Base-by-base conservation (phyloP, 1,284 basidiomycete species). In the Volvariella volvacea region DNA sequence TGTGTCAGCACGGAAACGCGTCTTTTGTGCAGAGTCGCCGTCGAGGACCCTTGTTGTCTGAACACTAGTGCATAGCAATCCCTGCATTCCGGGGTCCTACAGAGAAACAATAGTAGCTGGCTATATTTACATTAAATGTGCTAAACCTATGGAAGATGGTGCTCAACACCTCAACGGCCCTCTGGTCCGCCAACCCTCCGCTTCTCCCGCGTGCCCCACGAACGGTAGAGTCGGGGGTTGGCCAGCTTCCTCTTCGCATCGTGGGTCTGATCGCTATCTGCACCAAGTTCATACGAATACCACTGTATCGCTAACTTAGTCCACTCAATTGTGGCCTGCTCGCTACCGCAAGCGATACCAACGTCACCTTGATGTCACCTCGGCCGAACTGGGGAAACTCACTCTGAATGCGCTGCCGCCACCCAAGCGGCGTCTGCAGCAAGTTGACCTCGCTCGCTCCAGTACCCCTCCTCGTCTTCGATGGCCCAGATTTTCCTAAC, bases 361-460 rank as follows among this genome's bases (percentile, higher is more conserved):
- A n/a, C n/a, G n/a, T 28, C 39, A 32, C n/a, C 38, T 20, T 38
- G 34, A 39, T 21, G 1, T 21, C 43, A 44, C 36, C 9, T 38
- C 41, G 30, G 43, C 12, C 25, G 25, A 21, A 39, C 22, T 4
- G 2, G 1, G n/a, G 25, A 22, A 4, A 59, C 76, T 61, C 53
- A 82, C 79, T 82, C 78, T 6, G 67, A 71, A 63, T 82, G 78
- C 4, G 78, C 65, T 15, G 74, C 74, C 7, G 78, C 76, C 25
- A 83, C 69, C 62, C 66, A 71, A 12, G 66, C 67, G 4, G 73
- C 76, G 53, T 83, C 80, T 30, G 76, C 75, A 7, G 80, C 79
- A 3, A 83, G 63, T 49, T 70, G 64, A 8, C 80, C 80, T 25
- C 79, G 64, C 59, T 79, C 78, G 54, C 78, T 80, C 65, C 68